phyloP scores from a whole-genome alignment of 177 flowering plant species.

The Vitis hybrid region DNA sequence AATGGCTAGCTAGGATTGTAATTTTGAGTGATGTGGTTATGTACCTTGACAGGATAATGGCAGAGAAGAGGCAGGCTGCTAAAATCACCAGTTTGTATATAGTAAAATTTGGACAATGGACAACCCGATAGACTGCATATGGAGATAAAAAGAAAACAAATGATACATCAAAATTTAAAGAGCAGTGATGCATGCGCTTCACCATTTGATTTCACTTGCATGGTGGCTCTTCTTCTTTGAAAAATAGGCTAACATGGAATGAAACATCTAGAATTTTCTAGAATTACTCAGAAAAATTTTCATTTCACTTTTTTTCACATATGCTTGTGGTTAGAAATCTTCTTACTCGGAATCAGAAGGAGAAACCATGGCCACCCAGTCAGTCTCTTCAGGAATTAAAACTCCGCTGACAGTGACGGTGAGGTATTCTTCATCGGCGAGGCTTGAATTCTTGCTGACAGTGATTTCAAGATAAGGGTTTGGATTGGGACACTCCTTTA shows the following conservation, averaged over 20 bases:
- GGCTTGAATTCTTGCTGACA: slow-evolving; percentile 16
- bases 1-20: too few species aligned
- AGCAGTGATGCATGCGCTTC: too few species aligned
- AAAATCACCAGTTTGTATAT: slow-evolving; percentile 70
- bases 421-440: slow-evolving; percentile 51
- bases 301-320: too few species aligned
- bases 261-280: too few species aligned
- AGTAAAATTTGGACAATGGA: slow-evolving; percentile 23
- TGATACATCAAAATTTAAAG: background rate
- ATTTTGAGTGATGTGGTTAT: background rate
- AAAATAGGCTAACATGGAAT: too few species aligned
- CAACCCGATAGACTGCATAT: slow-evolving; percentile 49
- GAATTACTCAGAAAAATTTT: too few species aligned
- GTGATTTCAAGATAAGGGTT: slow-evolving; percentile 37
- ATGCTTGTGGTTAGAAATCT: background rate
- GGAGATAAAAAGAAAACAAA: background rate
- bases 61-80: slow-evolving; percentile 72
- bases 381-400: slow-evolving; percentile 30
- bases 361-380: slow-evolving; percentile 83
- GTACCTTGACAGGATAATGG: slow-evolving; percentile 90
- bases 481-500: slow-evolving; percentile 24
- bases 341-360: slow-evolving; percentile 64
- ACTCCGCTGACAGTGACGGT: slow-evolving; percentile 61
- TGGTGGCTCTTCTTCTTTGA: too few species aligned
- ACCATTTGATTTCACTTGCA: too few species aligned